Conservation (phyloP, 768 basidiomycete genomes). For the Podaxis mareebaensis region DNA sequence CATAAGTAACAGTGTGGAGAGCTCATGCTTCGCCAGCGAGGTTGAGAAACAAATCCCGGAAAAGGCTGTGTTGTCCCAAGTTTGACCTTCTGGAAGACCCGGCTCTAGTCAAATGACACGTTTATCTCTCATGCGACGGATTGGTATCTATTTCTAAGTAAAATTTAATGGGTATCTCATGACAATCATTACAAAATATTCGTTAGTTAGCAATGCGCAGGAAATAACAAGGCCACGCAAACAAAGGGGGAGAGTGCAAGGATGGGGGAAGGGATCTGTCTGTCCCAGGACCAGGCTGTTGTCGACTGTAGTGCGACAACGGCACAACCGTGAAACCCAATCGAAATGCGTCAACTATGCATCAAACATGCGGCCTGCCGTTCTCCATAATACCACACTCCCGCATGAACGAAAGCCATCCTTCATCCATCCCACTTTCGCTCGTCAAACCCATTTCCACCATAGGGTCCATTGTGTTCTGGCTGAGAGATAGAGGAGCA, state of each 20-base stretch:
- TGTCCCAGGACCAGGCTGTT: neutral
- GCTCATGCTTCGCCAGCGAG: neutral
- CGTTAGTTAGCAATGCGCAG: neutral
- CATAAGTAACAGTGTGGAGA: no score
- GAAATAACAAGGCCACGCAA: neutral
- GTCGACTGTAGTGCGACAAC: neutral
- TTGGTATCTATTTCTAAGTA: neutral
- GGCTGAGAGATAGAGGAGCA: conserved; percentile 15
- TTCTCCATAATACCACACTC: conserved; percentile 50
- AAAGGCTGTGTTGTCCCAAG: neutral
- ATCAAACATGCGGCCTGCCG: conserved; percentile 14
- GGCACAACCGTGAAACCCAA: neutral
- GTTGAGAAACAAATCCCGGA: neutral
- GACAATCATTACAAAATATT: neutral
- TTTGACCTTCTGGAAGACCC: neutral
- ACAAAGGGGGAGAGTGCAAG: neutral
- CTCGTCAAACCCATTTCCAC: conserved; percentile 46
- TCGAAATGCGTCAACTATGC: neutral
- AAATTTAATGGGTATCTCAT: neutral
- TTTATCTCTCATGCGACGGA: neutral
- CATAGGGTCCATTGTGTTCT: conserved; percentile 28
- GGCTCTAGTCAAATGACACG: neutral
- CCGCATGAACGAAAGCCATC: conserved; percentile 50
- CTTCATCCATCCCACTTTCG: conserved; percentile 46
- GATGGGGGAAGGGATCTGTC: neutral